Percentiles rank a stretch among this genome's conserved stretches.
These are phyloP conservation scores for Silene latifolia DNA, from an alignment of 148 eudicot genomes.

Conservation along the genomic window DNA sequence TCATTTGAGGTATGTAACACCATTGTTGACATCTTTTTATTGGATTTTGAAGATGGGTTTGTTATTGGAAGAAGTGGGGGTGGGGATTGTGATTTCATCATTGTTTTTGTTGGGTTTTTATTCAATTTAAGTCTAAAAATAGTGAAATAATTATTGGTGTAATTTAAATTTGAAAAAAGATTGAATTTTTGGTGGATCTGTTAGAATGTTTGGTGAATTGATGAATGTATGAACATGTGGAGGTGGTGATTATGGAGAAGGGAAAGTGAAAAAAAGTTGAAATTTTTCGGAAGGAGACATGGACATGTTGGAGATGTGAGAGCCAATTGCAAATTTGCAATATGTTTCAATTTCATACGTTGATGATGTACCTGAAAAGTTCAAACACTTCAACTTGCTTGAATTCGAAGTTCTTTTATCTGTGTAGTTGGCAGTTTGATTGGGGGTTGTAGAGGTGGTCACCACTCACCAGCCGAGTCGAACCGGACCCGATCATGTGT, in stretches of 20 bases:
- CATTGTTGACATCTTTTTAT: constrained; percentile 17
- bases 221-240: neutral
- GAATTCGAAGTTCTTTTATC: too few relatives aligned
- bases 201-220: neutral
- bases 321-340: too few relatives aligned
- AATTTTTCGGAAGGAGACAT: neutral
- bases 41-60: constrained; percentile 10
- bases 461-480: too few relatives aligned
- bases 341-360: neutral
- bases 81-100: constrained; percentile 19
- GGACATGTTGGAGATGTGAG: neutral
- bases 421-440: too few relatives aligned
- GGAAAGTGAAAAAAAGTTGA: neutral
- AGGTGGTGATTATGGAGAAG: neutral
- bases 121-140: neutral
- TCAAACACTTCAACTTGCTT: too few relatives aligned
- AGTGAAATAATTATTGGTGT: neutral
- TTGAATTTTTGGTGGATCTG: neutral
- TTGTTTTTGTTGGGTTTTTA: neutral
- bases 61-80: constrained; percentile 31
- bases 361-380: too few relatives aligned
- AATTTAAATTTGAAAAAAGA: neutral
- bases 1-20: constrained; percentile 17
- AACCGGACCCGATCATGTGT: too few relatives aligned
- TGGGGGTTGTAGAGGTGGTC: too few relatives aligned